Base-by-base conservation (phyloP, 306 rosid species). In the Inga oerstediana region DNA sequence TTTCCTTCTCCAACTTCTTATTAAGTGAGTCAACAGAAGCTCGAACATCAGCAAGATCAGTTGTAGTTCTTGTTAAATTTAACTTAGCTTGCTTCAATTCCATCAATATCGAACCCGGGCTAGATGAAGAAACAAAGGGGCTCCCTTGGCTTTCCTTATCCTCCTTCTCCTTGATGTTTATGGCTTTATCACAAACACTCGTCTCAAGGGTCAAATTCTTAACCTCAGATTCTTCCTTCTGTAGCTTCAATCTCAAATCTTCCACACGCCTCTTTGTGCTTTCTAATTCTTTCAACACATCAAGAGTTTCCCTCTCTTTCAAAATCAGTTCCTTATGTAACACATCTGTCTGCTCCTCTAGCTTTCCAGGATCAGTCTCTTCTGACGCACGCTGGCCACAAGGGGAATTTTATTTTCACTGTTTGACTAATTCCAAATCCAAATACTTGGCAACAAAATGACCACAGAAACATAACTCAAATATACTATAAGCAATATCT, bases 81-180 rank as follows among this genome's bases (percentile, higher is more conserved):
- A 92, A 34, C 84, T 94, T 96, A 0, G 99, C 99, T 74, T 94
- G 97, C 80, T 92, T 90, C 90, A 96, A 65, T 87, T 94, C 97
- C 97, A 82, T 85, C 34, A 92, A 77, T 81, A 96, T 92, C 67
- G 87, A 78, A 20, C 67, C 76, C 1, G 90, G 85, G 39, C 72
- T 2, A 80, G 86, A 82, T 22, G 84, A 74, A 79, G 78, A 44
- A 65, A 13, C 15, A 8, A 17, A 51, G 19, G 84, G 67, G 39
- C 58, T 49, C 56, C 16, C 34, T n/a, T 44, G 75, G 16, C 44
- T 71, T n/a, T 71, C 75, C 56, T 43, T 43, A 44, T 24, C 75
- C 20, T 44, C 56, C 45, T 44, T 71, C 75, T 71, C 75, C 56
- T 71, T 13, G 15, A 5, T 12, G 9, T 1, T 12, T 1, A 24